A percentile compares a stretch with the other conserved stretches of the same genome.
Evolutionary conservation across 2,329 filamentous ascomycete genomes (phyloP).

Genomic region (Hymenotorrendiella dingleyae): DNA sequence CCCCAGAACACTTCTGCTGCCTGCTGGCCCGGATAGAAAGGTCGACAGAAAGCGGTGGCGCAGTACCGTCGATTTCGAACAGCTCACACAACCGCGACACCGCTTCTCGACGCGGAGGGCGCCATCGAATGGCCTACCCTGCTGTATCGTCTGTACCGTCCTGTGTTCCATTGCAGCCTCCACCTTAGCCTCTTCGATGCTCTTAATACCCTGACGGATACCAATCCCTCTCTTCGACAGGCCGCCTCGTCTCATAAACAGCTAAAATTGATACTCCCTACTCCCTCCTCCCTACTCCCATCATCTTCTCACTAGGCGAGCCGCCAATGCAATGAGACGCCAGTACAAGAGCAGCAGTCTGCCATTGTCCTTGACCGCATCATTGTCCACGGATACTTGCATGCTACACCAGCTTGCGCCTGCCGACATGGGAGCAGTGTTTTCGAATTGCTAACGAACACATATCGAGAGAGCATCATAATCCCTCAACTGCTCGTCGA

Average conservation of each 20-base stretch:
- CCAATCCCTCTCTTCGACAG: slow-evolving; percentile 10
- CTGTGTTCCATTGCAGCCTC: too few relatives aligned
- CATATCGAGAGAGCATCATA: slow-evolving; percentile 6
- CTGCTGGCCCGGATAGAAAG: too few relatives aligned
- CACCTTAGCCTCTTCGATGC: slow-evolving; percentile 3
- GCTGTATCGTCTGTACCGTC: too few relatives aligned
- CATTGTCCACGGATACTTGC: slow-evolving; percentile 21
- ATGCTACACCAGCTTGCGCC: slow-evolving; percentile 18
- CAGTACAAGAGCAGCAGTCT: slow-evolving; percentile 24
- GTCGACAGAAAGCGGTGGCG: too few relatives aligned
- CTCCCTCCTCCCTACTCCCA: slow-evolving; percentile 1
- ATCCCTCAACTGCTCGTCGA: too few relatives aligned
- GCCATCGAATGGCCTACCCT: too few relatives aligned
- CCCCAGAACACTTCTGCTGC: too few relatives aligned
- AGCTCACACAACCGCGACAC: too few relatives aligned
- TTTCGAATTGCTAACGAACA: slow-evolving; percentile 15
- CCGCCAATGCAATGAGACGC: slow-evolving; percentile 26
- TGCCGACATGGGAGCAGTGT: slow-evolving; percentile 11
- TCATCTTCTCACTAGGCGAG: neutral
- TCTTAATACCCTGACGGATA: slow-evolving; percentile 12
- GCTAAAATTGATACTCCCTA: too few relatives aligned
- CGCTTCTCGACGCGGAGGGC: too few relatives aligned
- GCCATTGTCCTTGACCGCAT: slow-evolving; percentile 18
- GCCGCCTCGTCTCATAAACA: slow-evolving; percentile 17
- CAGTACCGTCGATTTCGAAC: too few relatives aligned